phyloP scores from a whole-genome alignment of 2,329 filamentous ascomycete species.

The Fusarium xyrophilum region DNA sequence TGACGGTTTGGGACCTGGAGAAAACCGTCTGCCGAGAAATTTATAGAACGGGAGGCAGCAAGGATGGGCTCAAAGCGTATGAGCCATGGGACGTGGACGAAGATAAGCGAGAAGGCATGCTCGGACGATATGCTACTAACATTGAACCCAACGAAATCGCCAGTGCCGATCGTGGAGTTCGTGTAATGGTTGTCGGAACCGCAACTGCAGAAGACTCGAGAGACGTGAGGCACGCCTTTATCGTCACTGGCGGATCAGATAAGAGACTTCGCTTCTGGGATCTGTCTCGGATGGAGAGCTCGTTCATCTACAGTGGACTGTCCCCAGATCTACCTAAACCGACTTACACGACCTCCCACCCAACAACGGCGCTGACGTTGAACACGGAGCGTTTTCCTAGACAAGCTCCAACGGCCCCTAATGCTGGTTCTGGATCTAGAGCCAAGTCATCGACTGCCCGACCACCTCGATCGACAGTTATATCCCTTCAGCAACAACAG shows the following conservation, averaged over 20 bases:
- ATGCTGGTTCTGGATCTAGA: conserved; percentile 44
- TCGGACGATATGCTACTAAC: conserved; percentile 80
- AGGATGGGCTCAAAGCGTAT: conserved; percentile 70
- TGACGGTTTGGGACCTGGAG: conserved; percentile 95
- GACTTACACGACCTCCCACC: conserved; percentile 71
- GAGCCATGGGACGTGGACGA: conserved; percentile 90
- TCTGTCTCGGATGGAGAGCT: conserved; percentile 76
- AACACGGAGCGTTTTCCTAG: conserved; percentile 68
- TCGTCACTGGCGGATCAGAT: conserved; percentile 87
- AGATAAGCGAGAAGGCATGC: conserved; percentile 84
- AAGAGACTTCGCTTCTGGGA: conserved; percentile 96
- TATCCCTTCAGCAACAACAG: conserved; percentile 86
- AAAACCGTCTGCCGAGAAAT: conserved; percentile 88
- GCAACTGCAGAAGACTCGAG: conserved; percentile 73
- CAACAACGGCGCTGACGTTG: conserved; percentile 67
- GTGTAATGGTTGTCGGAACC: conserved; percentile 75
- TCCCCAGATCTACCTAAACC: conserved; percentile 73
- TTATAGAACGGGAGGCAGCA: conserved; percentile 73
- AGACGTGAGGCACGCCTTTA: conserved; percentile 79
- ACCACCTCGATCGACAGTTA: conserved; percentile 79
- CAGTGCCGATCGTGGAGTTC: conserved; percentile 70
- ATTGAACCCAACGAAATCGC: conserved; percentile 67
- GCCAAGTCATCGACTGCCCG: conserved; percentile 46
- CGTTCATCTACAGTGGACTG: conserved; percentile 80
- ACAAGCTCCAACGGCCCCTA: conserved; percentile 44